Evolutionary conservation across 495 filamentous ascomycete species (phyloP).

Genomic region (Corynascus novoguineensis): DNA sequence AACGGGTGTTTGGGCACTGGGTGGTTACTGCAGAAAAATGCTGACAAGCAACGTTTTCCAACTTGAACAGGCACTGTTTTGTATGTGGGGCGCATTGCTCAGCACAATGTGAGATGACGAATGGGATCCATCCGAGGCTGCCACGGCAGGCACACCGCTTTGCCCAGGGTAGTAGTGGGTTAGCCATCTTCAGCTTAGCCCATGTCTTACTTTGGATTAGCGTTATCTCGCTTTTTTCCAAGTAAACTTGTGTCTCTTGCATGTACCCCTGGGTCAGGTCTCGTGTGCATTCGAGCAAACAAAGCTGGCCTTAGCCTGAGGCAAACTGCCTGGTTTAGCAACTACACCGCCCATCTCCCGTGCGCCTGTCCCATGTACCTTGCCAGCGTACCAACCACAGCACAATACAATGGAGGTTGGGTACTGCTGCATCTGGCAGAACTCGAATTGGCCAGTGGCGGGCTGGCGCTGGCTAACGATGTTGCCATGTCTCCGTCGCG

Average conservation of each 20-base stretch:
- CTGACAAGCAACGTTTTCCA: constrained; percentile 12
- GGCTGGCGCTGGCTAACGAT: neutral
- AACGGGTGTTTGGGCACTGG: constrained; percentile 20
- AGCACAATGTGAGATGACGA: constrained; percentile 23
- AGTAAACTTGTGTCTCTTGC: neutral
- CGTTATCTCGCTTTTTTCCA: neutral
- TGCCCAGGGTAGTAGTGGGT: neutral
- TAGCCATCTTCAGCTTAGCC: neutral
- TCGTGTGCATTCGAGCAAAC: neutral
- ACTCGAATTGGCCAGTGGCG: constrained; percentile 11
- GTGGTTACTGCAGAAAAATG: neutral
- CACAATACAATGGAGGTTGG: constrained; percentile 25
- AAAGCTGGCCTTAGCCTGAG: neutral
- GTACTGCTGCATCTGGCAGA: constrained; percentile 27
- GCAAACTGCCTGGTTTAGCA: constrained; percentile 14
- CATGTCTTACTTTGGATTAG: neutral
- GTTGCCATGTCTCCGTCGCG: neutral
- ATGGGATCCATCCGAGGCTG: constrained; percentile 22
- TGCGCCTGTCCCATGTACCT: constrained; percentile 26
- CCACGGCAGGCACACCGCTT: constrained; percentile 23
- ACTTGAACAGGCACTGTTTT: constrained; percentile 15
- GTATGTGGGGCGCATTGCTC: constrained; percentile 11
- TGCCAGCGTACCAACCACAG: constrained; percentile 2
- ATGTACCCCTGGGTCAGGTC: neutral
- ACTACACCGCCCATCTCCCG: constrained; percentile 24